Conservation (phyloP, 2,329 filamentous ascomycete genomes). For the Teratosphaeria gauchensis region DNA sequence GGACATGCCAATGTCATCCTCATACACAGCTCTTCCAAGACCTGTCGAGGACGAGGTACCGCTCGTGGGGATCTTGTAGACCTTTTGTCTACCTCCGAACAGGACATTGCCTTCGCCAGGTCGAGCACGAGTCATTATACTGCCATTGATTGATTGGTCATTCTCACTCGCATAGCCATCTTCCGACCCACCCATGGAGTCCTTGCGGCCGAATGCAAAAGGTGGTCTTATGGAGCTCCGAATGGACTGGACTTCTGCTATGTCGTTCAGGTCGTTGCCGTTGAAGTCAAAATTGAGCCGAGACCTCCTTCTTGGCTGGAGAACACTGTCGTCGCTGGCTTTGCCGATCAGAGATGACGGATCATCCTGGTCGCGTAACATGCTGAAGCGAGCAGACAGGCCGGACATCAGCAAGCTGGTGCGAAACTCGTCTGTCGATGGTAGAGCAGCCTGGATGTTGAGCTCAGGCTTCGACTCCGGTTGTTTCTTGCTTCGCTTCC, state of each 20-base stretch:
- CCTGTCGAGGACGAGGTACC: conserved; percentile 31
- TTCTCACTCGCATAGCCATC: conserved; percentile 55
- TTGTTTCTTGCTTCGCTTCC: conserved; percentile 44
- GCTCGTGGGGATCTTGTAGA: conserved; percentile 68
- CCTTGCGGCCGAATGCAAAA: conserved; percentile 48
- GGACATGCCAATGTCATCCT: conserved; percentile 74
- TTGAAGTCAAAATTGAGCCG: conserved; percentile 61
- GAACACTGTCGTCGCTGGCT: conserved; percentile 87
- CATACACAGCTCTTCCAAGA: conserved; percentile 67
- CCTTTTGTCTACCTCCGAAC: conserved; percentile 91
- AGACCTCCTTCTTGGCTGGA: conserved; percentile 73
- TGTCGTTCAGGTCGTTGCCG: conserved; percentile 57
- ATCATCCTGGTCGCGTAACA: conserved; percentile 91
- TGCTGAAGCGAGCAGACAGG: conserved; percentile 88
- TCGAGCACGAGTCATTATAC: conserved; percentile 75
- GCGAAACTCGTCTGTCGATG: conserved; percentile 78
- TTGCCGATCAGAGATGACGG: conserved; percentile 83
- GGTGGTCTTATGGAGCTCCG: conserved; percentile 51
- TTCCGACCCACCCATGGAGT: conserved; percentile 53
- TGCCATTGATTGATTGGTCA: conserved; percentile 50
- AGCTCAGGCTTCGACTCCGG: conserved; percentile 48
- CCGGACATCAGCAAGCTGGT: conserved; percentile 95
- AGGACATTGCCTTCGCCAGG: conserved; percentile 83
- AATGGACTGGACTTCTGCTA: conserved; percentile 82
- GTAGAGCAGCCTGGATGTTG: conserved; percentile 64